These are phyloP conservation scores for Bolboschoenoplectus hybrid DNA, from an alignment of 202 grass and related monocot species.

Conservation along the genomic window DNA sequence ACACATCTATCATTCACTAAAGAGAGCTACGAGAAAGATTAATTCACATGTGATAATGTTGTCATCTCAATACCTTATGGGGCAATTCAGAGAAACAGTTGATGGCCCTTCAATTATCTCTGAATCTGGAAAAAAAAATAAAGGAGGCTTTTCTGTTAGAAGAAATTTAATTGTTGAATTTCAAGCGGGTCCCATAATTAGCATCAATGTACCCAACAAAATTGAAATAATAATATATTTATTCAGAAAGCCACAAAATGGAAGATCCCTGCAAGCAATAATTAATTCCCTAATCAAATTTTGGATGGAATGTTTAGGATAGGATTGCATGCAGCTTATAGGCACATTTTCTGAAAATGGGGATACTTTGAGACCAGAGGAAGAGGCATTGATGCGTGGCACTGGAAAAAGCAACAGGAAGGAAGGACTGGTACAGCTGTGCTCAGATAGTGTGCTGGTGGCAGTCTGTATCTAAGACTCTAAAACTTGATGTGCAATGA, in stretches of 20 bases:
- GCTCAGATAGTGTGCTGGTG: too few relatives aligned
- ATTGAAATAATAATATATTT: not conserved
- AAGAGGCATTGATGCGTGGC: too few relatives aligned
- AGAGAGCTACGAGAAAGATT: constrained; percentile 39
- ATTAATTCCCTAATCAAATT: too few relatives aligned
- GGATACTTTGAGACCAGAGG: too few relatives aligned
- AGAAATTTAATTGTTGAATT: not conserved
- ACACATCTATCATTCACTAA: constrained; percentile 43
- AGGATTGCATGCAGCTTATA: too few relatives aligned
- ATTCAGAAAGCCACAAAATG: not conserved
- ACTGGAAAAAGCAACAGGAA: too few relatives aligned
- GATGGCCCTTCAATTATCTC: constrained; percentile 90
- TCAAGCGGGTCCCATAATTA: not conserved
- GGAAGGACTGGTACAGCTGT: too few relatives aligned
- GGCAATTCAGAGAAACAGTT: constrained; percentile 88
- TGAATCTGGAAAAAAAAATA: constrained; percentile 57
- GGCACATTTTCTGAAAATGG: too few relatives aligned
- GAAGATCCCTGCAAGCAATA: not conserved
- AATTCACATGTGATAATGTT: constrained; percentile 23
- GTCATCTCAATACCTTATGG: constrained; percentile 75
- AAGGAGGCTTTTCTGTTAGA: constrained; percentile 19
- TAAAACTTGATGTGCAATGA: not conserved
- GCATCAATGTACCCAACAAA: not conserved
- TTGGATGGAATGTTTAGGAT: too few relatives aligned
- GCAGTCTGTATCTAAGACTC: too few relatives aligned